Conservation (phyloP, 1,284 basidiomycete species). For the Nidula niveotomentosa region DNA sequence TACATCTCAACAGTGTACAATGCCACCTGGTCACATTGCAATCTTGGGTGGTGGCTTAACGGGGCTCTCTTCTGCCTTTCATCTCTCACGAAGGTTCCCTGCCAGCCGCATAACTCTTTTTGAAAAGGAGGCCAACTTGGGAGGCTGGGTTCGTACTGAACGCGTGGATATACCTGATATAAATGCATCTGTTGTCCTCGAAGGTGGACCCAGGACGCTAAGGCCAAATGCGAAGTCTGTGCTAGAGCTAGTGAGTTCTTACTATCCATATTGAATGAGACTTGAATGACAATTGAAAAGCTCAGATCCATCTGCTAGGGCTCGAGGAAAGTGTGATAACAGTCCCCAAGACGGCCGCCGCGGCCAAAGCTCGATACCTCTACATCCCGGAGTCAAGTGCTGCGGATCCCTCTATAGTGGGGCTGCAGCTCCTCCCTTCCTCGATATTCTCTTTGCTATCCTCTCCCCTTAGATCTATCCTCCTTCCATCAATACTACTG, state of each 20-base stretch:
- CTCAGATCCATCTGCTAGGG: conserved; percentile 73
- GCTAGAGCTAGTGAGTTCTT: conserved; percentile 73
- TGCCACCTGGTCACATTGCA: conserved; percentile 46
- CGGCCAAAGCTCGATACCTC: conserved; percentile 76
- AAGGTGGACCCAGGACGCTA: conserved; percentile 83
- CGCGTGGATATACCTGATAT: conserved; percentile 40
- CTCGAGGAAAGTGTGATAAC: conserved; percentile 60
- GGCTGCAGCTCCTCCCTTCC: conserved; percentile 43
- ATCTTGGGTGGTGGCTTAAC: conserved; percentile 83
- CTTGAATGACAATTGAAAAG: conserved; percentile 14
- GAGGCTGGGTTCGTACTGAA: conserved; percentile 83
- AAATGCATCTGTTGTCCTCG: conserved; percentile 56
- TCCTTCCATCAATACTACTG: conserved; percentile 53
- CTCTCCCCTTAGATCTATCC: conserved; percentile 47
- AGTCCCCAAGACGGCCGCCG: conserved; percentile 63
- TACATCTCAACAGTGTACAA: conserved; percentile 1
- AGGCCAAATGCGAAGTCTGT: conserved; percentile 72
- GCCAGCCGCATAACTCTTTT: conserved; percentile 62
- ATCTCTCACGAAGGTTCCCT: conserved; percentile 70
- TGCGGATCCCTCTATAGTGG: conserved; percentile 7
- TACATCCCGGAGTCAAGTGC: conserved; percentile 42
- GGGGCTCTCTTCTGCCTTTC: conserved; percentile 80
- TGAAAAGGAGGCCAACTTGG: conserved; percentile 65
- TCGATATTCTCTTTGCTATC: conserved; percentile 45
- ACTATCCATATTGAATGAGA: conserved; percentile 1